Conservation (phyloP, 2,329 filamentous ascomycete species). For the Alternaria tenuissima region DNA sequence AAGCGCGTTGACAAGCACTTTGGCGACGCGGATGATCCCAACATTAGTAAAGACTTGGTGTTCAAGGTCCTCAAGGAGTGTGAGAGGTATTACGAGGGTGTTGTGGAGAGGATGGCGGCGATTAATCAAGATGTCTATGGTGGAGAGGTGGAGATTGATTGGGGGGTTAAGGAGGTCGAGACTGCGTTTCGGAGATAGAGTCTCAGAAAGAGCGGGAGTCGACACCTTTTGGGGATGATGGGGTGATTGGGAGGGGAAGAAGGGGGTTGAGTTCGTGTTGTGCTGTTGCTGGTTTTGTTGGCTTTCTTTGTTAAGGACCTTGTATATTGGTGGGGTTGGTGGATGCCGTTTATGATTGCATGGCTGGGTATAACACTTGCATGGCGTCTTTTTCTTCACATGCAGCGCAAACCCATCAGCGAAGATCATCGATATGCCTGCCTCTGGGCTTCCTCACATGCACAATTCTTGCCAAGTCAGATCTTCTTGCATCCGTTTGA, state of each 20-base stretch:
- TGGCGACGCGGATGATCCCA: slow-evolving; percentile 82
- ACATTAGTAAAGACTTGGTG: slow-evolving; percentile 67
- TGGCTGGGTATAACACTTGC: slow-evolving; percentile 3
- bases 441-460: neutral
- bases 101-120: slow-evolving; percentile 59
- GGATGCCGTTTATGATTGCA: neutral
- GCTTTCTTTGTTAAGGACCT: slow-evolving; percentile 4
- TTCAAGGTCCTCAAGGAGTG: slow-evolving; percentile 68
- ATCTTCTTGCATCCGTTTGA: neutral
- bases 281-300: neutral
- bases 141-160: slow-evolving; percentile 55
- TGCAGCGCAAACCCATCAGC: neutral
- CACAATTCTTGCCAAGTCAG: too few species aligned
- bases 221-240: slow-evolving; percentile 13
- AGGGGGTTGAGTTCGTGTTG: neutral
- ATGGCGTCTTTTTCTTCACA: slow-evolving; percentile 6
- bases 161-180: slow-evolving; percentile 41
- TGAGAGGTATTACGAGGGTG: slow-evolving; percentile 63
- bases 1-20: slow-evolving; percentile 98
- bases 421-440: neutral
- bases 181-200: slow-evolving; percentile 42
- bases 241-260: neutral
- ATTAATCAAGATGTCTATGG: slow-evolving; percentile 56
- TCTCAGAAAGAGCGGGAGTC: slow-evolving; percentile 27
- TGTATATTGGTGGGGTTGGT: slow-evolving; percentile 6